These are phyloP conservation scores for Pythium phragmiticola DNA, from an alignment of 352 stramenopile genomes.

Conservation along the genomic window DNA sequence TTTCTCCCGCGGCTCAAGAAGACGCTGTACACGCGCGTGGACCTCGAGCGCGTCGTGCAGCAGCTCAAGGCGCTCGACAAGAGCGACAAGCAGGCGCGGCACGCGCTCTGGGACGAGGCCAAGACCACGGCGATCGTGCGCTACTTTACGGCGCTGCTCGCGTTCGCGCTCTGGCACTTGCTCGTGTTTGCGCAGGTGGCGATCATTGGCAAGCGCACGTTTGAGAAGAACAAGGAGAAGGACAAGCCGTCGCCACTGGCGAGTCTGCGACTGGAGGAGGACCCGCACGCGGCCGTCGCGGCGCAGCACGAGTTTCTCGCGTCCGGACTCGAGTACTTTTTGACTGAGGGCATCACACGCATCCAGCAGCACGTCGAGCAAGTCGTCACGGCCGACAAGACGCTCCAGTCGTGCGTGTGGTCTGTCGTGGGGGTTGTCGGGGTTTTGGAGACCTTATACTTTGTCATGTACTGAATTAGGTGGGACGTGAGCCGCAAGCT, in stretches of 20 bases:
- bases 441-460: not conserved
- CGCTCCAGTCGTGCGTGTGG: conserved; percentile 46
- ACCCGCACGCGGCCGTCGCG: conserved; percentile 36
- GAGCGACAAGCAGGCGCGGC: conserved; percentile 52
- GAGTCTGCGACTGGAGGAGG: conserved; percentile 14
- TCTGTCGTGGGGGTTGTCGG: not conserved
- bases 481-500: conserved; percentile 77
- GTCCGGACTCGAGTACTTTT: conserved; percentile 80
- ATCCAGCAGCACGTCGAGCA: conserved; percentile 67
- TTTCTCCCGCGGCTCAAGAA: conserved; percentile 70
- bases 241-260: not conserved
- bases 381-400: conserved; percentile 43
- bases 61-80: conserved; percentile 76
- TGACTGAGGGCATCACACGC: conserved; percentile 56
- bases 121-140: conserved; percentile 72
- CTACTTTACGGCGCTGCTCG: conserved; percentile 70
- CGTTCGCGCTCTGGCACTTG: conserved; percentile 77
- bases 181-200: conserved; percentile 78
- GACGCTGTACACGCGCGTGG: conserved; percentile 55
- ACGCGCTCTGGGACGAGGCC: conserved; percentile 70
- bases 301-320: conserved; percentile 69
- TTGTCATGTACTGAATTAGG: conserved; percentile 3
- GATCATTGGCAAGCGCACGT: conserved; percentile 76
- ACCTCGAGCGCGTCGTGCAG: conserved; percentile 69
- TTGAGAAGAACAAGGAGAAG: conserved; percentile 52